These are phyloP conservation scores for Truncatella angustata DNA, from an alignment of 2,329 filamentous ascomycete genomes.

Conservation along the genomic window DNA sequence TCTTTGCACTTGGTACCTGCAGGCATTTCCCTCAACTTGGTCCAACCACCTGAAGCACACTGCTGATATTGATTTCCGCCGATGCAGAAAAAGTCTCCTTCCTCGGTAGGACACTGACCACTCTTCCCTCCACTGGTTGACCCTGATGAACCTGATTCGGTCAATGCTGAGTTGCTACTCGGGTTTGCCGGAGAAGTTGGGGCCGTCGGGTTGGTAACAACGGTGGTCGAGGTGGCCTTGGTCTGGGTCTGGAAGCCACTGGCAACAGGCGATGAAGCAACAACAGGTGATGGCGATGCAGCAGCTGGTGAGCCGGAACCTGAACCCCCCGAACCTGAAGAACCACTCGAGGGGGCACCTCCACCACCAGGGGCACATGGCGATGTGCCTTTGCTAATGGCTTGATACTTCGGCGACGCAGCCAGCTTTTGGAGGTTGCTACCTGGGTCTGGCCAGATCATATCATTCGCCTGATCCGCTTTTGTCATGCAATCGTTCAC, in stretches of 20 bases:
- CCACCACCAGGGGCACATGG: neutral
- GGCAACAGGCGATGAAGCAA: neutral
- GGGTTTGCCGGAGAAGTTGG: neutral
- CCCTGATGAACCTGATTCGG: neutral
- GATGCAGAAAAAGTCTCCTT: conserved; percentile 34
- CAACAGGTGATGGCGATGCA: neutral
- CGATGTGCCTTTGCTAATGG: neutral
- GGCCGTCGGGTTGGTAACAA: neutral
- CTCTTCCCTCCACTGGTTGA: conserved; percentile 19
- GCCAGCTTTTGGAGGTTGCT: conserved; percentile 43
- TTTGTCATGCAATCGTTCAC: conserved; percentile 52
- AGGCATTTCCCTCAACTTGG: conserved; percentile 24
- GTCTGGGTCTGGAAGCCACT: conserved; percentile 3
- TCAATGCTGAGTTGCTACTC: neutral
- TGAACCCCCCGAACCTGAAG: conserved; percentile 12
- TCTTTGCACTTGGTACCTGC: conserved; percentile 26
- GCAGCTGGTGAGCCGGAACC: conserved; percentile 1
- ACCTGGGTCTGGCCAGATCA: conserved; percentile 64
- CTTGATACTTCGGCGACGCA: conserved; percentile 21
- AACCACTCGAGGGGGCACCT: conserved; percentile 11
- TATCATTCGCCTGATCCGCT: conserved; percentile 49
- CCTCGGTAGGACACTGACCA: conserved; percentile 29
- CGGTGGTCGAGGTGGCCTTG: neutral
- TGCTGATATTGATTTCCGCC: conserved; percentile 30
- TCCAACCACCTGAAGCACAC: conserved; percentile 32